Conservation (phyloP, 2,329 filamentous ascomycete genomes). For the Hypoxylon sp. region DNA sequence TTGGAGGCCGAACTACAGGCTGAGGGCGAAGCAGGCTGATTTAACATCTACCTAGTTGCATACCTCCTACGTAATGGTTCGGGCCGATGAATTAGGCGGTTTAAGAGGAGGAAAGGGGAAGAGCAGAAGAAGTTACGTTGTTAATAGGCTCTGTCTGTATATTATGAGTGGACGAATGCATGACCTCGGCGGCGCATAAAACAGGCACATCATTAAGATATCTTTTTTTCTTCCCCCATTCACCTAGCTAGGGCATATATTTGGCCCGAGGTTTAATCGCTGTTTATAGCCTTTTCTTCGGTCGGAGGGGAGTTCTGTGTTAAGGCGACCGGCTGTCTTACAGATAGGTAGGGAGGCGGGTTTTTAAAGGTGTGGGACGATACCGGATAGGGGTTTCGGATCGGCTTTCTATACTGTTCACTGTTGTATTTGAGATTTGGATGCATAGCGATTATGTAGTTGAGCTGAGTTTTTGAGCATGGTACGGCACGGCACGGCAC, state of each 20-base stretch:
- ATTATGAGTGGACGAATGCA: slow-evolving; percentile 43
- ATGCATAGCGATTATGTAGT: slow-evolving; percentile 36
- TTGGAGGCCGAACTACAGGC: slow-evolving; percentile 60
- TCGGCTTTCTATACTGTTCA: not conserved
- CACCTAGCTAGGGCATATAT: slow-evolving; percentile 11
- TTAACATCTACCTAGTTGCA: slow-evolving; percentile 20
- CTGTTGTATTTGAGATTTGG: slow-evolving; percentile 15
- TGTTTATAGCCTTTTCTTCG: slow-evolving; percentile 24
- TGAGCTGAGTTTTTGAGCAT: slow-evolving; percentile 20
- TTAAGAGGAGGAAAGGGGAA: not conserved
- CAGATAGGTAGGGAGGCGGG: slow-evolving; percentile 10
- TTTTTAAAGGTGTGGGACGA: slow-evolving; percentile 2
- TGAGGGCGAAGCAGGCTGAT: slow-evolving; percentile 56
- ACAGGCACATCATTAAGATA: slow-evolving; percentile 24
- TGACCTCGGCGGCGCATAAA: slow-evolving; percentile 36
- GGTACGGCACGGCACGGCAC: slow-evolving; percentile 5
- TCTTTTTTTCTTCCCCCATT: slow-evolving; percentile 8
- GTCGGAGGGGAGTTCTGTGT: slow-evolving; percentile 3
- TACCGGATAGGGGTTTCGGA: slow-evolving; percentile 16
- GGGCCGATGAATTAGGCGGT: not conserved
- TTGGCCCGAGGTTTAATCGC: slow-evolving; percentile 19
- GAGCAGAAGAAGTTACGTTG: not conserved
- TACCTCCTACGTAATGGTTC: too few species aligned
- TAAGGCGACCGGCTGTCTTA: slow-evolving; percentile 10
- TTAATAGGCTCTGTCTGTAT: slow-evolving; percentile 29